Evolutionary conservation across 768 basidiomycete species (phyloP), one percentile per base, ranked within the genome.

Genomic region (Mycena olivaceomarginata): DNA sequence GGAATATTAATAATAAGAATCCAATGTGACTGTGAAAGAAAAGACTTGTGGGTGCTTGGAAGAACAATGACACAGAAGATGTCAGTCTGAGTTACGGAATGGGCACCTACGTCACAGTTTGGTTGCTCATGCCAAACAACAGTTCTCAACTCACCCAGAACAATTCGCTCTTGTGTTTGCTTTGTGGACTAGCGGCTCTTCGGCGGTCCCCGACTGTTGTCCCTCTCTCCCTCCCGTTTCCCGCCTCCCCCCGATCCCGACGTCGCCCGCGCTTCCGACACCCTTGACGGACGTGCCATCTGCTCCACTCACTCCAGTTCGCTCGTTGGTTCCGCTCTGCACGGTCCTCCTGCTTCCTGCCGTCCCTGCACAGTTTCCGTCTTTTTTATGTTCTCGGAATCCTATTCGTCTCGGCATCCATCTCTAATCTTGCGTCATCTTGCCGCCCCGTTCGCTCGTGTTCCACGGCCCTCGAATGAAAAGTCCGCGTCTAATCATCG

Each of bases 401-500:
- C 64, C n/a, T 46, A 64, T 57, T 39, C 39, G 11, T 31, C 64
- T n/a, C 69, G 74, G 69, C 41, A 71, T 71, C 56, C 75, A 62
- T 25, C 64, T 71, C 65, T 67, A 70, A 72, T 73, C 76, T 78
- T 70, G 74, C 72, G 68, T 80, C 77, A 76, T 80, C 66, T 39
- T 75, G 73, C 69, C 79, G 53, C 79, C 77, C 77, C 75, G 79
- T 76, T 76, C 31, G 72, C 71, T 80, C 67, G 76, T 77, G 76
- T 77, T 70, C 76, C 22, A 59, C 70, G 48, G 63, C 56, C 67
- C 41, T 73, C 25, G 67, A 77, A 63, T 77, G 64, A 76, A 78
- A 67, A 67, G 67, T 74, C 56, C 51, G 71, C 53, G 39, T 71
- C 39, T 40, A 51, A 56, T 70, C 40, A 71, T 31, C 31, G 43